These are phyloP conservation scores for Hortiboletus rubellus DNA, from an alignment of 1,284 basidiomycete species.

Conservation along the genomic window DNA sequence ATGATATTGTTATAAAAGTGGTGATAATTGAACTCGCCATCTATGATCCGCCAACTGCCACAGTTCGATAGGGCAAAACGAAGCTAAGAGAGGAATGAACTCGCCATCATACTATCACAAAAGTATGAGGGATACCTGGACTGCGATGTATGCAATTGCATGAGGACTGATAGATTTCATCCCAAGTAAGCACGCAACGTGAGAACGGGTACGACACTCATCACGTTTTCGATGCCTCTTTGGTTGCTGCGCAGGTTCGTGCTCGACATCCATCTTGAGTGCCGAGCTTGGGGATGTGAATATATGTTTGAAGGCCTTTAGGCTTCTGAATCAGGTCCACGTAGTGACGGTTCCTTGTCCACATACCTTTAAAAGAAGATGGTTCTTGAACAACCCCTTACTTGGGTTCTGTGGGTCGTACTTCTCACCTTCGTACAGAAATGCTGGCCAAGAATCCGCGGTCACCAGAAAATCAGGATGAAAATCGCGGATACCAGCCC, in stretches of 20 bases:
- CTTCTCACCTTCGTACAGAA: not conserved
- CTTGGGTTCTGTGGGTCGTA: not conserved
- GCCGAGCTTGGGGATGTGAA: not conserved
- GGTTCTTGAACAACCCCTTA: not conserved
- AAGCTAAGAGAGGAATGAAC: not conserved
- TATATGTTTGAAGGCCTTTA: too few relatives aligned
- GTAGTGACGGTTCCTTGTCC: not conserved
- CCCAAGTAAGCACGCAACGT: not conserved
- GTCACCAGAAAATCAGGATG: not conserved
- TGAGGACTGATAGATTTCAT: not conserved
- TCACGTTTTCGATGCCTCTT: not conserved
- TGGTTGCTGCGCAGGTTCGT: not conserved
- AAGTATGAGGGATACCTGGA: not conserved
- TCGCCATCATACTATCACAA: not conserved
- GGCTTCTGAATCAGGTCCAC: too few relatives aligned
- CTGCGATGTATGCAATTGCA: not conserved
- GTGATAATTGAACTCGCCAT: not conserved
- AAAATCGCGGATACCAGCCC: not conserved
- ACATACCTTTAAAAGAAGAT: not conserved
- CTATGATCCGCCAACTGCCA: not conserved
- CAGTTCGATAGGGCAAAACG: not conserved
- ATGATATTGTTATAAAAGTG: not conserved
- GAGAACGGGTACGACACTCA: not conserved
- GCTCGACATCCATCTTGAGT: not conserved
- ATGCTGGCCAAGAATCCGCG: not conserved